Percentiles rank a stretch among this genome's conserved stretches.
Evolutionary conservation across 2,329 filamentous ascomycete species (phyloP).

Genomic region (Paecilomyces niveus): DNA sequence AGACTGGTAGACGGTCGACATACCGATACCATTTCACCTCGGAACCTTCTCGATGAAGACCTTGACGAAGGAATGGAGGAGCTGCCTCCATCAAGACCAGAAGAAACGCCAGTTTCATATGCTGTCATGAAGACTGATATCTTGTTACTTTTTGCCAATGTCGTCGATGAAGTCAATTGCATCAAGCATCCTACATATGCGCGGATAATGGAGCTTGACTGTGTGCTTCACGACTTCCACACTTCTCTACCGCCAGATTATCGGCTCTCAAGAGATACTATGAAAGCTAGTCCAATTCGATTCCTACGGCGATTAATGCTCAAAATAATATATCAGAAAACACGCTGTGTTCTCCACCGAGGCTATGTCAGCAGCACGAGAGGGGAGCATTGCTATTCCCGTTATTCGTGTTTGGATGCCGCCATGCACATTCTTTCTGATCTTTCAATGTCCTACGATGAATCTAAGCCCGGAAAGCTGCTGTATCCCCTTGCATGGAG

Average conservation of each 20-base stretch:
- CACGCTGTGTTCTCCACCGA: slow-evolving; percentile 5
- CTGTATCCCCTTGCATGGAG: slow-evolving; percentile 5
- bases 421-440: slow-evolving; percentile 3
- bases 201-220: background rate
- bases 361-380: slow-evolving; percentile 1
- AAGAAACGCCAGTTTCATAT: slow-evolving; percentile 6
- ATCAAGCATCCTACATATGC: background rate
- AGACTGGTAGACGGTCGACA: slow-evolving; percentile 29
- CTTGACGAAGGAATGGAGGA: slow-evolving; percentile 26
- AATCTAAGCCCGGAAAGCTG: slow-evolving; percentile 2
- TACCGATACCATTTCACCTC: slow-evolving; percentile 31
- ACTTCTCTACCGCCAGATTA: background rate
- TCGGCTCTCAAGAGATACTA: slow-evolving; percentile 2
- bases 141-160: slow-evolving; percentile 2
- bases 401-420: slow-evolving; percentile 4
- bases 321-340: slow-evolving; percentile 1
- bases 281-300: background rate
- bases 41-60: slow-evolving; percentile 34
- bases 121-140: slow-evolving; percentile 3
- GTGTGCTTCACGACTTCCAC: background rate
- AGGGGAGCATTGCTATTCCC: slow-evolving; percentile 4
- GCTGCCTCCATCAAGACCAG: slow-evolving; percentile 19
- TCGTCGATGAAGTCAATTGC: background rate
- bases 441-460: slow-evolving; percentile 3
- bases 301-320: slow-evolving; percentile 3